Percentiles rank a stretch among this genome's conserved stretches.
Conservation (phyloP, 1,139 yeast genomes). For the Taiozyma sp. region DNA sequence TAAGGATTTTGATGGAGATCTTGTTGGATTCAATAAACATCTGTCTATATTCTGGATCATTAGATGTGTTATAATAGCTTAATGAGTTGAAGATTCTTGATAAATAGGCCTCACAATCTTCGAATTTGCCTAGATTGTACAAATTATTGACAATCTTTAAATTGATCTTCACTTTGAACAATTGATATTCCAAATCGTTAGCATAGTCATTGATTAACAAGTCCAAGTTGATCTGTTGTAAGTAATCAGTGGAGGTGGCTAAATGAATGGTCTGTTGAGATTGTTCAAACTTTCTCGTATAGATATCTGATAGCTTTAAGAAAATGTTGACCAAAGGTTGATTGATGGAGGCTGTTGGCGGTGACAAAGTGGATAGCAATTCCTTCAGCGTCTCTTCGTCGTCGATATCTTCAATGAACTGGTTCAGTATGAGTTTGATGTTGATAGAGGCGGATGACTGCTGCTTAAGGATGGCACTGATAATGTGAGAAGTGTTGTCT, state of each 20-base stretch:
- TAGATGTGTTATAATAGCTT: slow-evolving; percentile 1
- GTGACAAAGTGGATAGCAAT: neutral
- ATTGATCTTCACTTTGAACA: slow-evolving; percentile 5
- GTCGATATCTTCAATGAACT: neutral
- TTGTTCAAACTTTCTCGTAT: neutral
- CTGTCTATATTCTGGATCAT: neutral
- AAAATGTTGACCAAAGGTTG: neutral
- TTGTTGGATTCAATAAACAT: slow-evolving; percentile 6
- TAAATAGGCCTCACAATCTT: slow-evolving; percentile 9
- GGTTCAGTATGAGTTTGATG: neutral
- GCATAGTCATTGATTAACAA: neutral
- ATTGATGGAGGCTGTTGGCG: neutral
- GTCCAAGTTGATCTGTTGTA: neutral
- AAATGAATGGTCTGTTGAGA: neutral
- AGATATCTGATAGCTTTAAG: neutral
- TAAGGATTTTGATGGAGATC: slow-evolving; percentile 13
- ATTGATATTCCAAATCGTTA: neutral
- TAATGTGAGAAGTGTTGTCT: neutral
- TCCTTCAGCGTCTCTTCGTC: neutral
- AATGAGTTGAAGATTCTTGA: slow-evolving; percentile 4
- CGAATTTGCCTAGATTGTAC: neutral
- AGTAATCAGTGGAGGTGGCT: neutral
- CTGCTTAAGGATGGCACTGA: neutral
- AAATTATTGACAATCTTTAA: slow-evolving; percentile 13
- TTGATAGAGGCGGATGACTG: neutral